Base-by-base conservation (phyloP, 345 rosid genomes). In the Ceriops zippeliana region DNA sequence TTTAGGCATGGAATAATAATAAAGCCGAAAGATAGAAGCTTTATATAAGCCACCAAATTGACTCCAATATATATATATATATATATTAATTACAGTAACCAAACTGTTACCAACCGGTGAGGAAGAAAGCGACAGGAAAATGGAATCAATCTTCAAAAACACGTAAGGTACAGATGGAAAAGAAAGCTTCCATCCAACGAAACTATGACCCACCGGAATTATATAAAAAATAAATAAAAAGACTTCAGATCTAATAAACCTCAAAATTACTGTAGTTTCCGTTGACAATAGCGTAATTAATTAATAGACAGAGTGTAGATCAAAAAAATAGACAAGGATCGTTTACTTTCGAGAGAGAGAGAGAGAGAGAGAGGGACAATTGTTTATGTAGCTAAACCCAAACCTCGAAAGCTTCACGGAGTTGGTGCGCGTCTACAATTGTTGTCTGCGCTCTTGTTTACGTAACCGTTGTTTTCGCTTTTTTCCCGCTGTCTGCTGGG, bases 141-240 rank as follows among this genome's bases (percentile, higher is more conserved):
- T 4, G 3, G 10, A 52, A 64, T 56, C 59, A 75, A 66, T 51
- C 85, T 80, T 82, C 62, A 69, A 28, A 53, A 73, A 63, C 80
- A 82, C 56, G 80, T 35, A 76, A 78, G 49, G 70, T 52, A 42
- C 35, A 20, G 52, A 58, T 16, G 52, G 20, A 13, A 59, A 61
- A 47, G 74, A 80, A 65, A 75, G 79, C 82, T 72, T 76, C 73
- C 46, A 70, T 61, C 26, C 65, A 80, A 74, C 76, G 62, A 70
- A 46, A 62, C 63, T 3, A 71, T 32, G 71, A 52, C 71, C 66
- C 80, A 72, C 70, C 65, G 47, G 42, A 35, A 73, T 49, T 46
- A 2, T 22, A 22, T 22, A 28, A 0, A 1, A 28, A 28, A 28
- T 0, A 28, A 28, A 28, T 27, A 21, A 65, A 11, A 35, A 34